These are phyloP conservation scores for Blastobotrys ciferrii DNA, from an alignment of 1,139 yeast species.

Conservation along the genomic window DNA sequence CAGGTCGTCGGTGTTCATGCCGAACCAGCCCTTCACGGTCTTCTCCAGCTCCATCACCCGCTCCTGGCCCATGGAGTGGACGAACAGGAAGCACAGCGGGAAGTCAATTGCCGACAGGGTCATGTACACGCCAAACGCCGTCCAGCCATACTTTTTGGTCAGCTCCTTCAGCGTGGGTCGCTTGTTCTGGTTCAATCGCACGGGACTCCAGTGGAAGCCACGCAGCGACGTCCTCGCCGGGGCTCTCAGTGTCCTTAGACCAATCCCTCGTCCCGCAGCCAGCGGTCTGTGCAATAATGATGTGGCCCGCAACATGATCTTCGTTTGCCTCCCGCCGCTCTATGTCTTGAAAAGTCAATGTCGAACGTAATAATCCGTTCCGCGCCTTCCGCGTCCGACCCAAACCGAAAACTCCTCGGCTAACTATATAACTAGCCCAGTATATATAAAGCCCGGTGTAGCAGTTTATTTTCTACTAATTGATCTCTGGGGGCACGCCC, in stretches of 20 bases:
- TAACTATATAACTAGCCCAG: too few species aligned
- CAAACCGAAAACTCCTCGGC: too few species aligned
- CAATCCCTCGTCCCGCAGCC: conserved; percentile 1
- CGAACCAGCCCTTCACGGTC: conserved; percentile 48
- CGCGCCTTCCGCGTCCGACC: neutral
- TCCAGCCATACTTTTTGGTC: conserved; percentile 83
- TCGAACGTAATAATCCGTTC: too few species aligned
- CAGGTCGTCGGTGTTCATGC: conserved; percentile 29
- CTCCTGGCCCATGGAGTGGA: conserved; percentile 85
- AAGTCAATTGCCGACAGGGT: conserved; percentile 69
- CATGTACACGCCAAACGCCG: conserved; percentile 83
- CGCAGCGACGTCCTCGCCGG: conserved; percentile 1
- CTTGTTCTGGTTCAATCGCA: conserved; percentile 1
- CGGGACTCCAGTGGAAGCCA: neutral
- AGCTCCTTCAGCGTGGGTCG: conserved; percentile 52
- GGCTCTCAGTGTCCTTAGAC: neutral
- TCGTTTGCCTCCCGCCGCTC: too few species aligned
- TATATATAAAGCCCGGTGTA: too few species aligned
- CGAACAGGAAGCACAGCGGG: conserved; percentile 78
- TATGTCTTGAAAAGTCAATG: too few species aligned
- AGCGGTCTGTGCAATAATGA: neutral
- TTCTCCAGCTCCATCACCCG: conserved; percentile 66
- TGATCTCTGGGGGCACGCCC: too few species aligned
- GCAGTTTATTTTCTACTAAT: too few species aligned
- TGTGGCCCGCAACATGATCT: neutral